Evolutionary conservation across 2,329 filamentous ascomycete species (phyloP).

Genomic region (Thelonectria rubi): DNA sequence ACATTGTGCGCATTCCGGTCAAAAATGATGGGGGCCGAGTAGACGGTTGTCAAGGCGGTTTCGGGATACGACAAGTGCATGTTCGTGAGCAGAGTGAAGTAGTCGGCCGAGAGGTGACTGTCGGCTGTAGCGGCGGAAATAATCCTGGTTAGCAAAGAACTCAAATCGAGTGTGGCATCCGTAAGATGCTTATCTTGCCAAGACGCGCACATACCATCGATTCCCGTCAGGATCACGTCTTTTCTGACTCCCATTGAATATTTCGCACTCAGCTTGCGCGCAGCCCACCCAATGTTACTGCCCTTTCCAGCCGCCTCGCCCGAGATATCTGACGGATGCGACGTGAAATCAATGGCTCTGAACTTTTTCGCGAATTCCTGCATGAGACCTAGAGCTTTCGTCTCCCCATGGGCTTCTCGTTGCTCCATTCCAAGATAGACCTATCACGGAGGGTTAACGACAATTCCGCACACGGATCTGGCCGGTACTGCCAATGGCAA

Average conservation of each 20-base stretch:
- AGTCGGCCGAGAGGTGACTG: conserved; percentile 74
- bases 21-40: conserved; percentile 76
- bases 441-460: conserved; percentile 50
- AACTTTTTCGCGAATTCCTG: conserved; percentile 72
- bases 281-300: conserved; percentile 78
- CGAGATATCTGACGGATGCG: conserved; percentile 72
- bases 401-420: conserved; percentile 67
- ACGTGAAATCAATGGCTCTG: conserved; percentile 71
- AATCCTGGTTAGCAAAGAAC: conserved; percentile 20
- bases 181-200: conserved; percentile 18
- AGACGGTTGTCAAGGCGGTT: conserved; percentile 69
- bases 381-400: conserved; percentile 70
- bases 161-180: not conserved
- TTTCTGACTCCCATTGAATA: conserved; percentile 63
- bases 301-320: conserved; percentile 78
- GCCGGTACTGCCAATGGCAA: not conserved
- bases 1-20: conserved; percentile 77
- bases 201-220: conserved; percentile 68
- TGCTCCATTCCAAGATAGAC: conserved; percentile 78
- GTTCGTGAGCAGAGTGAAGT: conserved; percentile 70
- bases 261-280: conserved; percentile 69
- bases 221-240: conserved; percentile 74
- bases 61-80: conserved; percentile 70
- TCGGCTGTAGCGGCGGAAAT: conserved; percentile 60
- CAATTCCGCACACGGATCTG: not conserved